These are phyloP conservation scores for Aurifilum marmelostoma DNA, from an alignment of 2,329 filamentous ascomycete species.

Conservation along the genomic window DNA sequence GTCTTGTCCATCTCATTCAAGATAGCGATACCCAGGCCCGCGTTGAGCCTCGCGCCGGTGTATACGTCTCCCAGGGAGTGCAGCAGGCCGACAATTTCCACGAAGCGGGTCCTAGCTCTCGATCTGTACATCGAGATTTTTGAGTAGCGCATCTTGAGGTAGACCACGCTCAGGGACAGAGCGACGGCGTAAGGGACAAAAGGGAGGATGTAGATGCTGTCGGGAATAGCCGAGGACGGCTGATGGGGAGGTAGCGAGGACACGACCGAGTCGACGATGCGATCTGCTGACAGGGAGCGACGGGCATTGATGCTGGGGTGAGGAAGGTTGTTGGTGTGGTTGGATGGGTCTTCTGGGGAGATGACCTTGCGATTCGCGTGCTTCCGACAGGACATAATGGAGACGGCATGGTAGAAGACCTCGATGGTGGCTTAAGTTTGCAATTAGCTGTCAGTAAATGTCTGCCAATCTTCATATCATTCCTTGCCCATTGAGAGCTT, in stretches of 20 bases:
- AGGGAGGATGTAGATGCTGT: constrained; percentile 55
- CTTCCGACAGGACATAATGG: constrained; percentile 64
- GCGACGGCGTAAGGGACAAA: constrained; percentile 66
- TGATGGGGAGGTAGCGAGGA: constrained; percentile 40
- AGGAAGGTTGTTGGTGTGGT: constrained; percentile 42
- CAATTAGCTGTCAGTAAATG: background rate
- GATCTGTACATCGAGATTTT: constrained; percentile 61
- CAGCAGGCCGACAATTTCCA: constrained; percentile 56
- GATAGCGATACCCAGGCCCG: constrained; percentile 57
- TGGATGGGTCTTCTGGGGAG: constrained; percentile 35
- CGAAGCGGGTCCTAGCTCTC: constrained; percentile 58
- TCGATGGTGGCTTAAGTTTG: constrained; percentile 58
- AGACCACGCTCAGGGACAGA: constrained; percentile 63
- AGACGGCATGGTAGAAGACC: constrained; percentile 66
- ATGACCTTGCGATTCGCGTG: constrained; percentile 20
- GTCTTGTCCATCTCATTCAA: constrained; percentile 60
- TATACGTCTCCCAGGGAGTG: constrained; percentile 59
- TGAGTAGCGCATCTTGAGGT: constrained; percentile 66
- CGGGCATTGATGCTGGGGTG: constrained; percentile 56
- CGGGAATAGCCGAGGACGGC: background rate
- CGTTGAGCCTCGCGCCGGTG: constrained; percentile 59
- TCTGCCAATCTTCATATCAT: too few relatives aligned
- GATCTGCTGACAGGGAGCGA: constrained; percentile 60
- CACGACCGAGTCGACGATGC: constrained; percentile 58
- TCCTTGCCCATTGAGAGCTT: too few relatives aligned